A percentile compares a stretch with the other conserved stretches of the same genome.
These are phyloP conservation scores for Debaryomyces sp. DNA, from an alignment of 1,139 yeast genomes.

Conservation along the genomic window DNA sequence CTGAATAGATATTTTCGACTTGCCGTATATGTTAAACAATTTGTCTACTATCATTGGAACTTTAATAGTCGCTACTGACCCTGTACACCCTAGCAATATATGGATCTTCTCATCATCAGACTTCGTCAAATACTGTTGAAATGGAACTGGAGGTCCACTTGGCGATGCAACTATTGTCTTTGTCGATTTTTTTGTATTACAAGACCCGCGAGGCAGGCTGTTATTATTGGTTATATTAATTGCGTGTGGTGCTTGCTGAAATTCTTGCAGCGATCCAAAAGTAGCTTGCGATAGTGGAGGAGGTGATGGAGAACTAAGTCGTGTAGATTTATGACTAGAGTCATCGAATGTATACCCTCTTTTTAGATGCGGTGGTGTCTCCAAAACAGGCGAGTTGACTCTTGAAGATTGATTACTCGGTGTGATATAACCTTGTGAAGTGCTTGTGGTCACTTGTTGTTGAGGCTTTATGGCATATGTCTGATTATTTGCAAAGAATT, in stretches of 20 bases:
- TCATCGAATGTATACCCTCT: conserved; percentile 1
- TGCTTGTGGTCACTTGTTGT: neutral
- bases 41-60: conserved; percentile 85
- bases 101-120: conserved; percentile 84
- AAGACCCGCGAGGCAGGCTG: conserved; percentile 22
- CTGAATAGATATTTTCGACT: conserved; percentile 75
- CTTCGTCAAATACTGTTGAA: conserved; percentile 67
- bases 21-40: conserved; percentile 73
- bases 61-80: conserved; percentile 94
- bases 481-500: conserved; percentile 2
- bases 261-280: neutral
- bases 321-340: neutral
- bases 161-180: conserved; percentile 53
- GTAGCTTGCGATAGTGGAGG: conserved; percentile 12
- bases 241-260: conserved; percentile 17
- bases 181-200: conserved; percentile 28
- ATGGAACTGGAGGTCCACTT: conserved; percentile 71
- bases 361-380: conserved; percentile 8
- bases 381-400: conserved; percentile 15
- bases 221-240: conserved; percentile 20
- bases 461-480: neutral
- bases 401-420: conserved; percentile 13
- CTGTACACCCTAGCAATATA: conserved; percentile 88
- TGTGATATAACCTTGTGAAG: conserved; percentile 9
- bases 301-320: conserved; percentile 16